Evolutionary conservation across 495 filamentous ascomycete species (phyloP).

Genomic region (Astrothelium subdiscretum): DNA sequence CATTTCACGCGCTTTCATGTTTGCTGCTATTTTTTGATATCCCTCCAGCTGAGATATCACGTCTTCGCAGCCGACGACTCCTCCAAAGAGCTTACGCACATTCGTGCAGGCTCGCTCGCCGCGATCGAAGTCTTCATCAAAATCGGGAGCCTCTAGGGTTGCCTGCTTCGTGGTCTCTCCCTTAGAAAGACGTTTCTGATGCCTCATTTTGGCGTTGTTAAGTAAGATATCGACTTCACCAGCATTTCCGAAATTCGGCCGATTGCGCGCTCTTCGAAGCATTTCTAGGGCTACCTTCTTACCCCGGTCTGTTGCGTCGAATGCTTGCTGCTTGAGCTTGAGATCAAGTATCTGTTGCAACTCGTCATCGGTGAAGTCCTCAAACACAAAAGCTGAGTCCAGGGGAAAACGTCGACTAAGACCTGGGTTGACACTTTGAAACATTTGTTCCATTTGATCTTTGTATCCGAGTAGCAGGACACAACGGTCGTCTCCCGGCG

Average conservation of each 20-base stretch:
- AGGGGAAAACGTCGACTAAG: constrained; percentile 58
- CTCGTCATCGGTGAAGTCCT: constrained; percentile 54
- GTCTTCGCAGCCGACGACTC: constrained; percentile 53
- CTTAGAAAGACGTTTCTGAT: constrained; percentile 39
- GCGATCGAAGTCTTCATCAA: constrained; percentile 57
- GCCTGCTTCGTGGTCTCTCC: constrained; percentile 1
- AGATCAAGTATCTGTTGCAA: constrained; percentile 46
- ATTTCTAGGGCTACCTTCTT: constrained; percentile 38
- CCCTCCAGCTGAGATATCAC: constrained; percentile 46
- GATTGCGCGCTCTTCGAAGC: constrained; percentile 40
- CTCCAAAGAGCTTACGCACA: constrained; percentile 48
- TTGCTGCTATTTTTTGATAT: constrained; percentile 45
- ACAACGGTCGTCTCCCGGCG: constrained; percentile 65
- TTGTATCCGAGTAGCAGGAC: constrained; percentile 69
- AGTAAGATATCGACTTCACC: constrained; percentile 58
- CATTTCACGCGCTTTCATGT: constrained; percentile 37
- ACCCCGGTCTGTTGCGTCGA: constrained; percentile 32
- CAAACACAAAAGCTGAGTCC: constrained; percentile 52
- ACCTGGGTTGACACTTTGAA: constrained; percentile 70
- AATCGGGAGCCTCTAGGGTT: constrained; percentile 49
- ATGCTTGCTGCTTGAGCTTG: constrained; percentile 40
- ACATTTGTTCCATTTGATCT: constrained; percentile 66
- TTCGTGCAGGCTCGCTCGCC: constrained; percentile 39
- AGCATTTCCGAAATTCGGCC: constrained; percentile 50
- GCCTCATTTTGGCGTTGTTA: constrained; percentile 43